These are phyloP conservation scores for Chalciporus piperatus DNA, from an alignment of 768 basidiomycete genomes.

Conservation along the genomic window DNA sequence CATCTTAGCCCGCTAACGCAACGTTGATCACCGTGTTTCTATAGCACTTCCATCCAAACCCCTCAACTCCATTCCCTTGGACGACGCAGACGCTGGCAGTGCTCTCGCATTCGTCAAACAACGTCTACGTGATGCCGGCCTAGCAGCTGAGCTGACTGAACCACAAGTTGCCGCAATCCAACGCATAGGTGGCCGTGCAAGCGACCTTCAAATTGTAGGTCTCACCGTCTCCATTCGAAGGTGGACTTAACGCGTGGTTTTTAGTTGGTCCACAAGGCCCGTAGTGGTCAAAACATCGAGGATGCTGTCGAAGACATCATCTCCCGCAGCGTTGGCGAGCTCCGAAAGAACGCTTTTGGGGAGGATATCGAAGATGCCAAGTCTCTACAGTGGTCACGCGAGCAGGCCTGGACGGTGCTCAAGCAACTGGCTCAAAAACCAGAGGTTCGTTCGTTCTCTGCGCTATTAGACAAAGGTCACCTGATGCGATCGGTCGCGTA, in stretches of 20 bases:
- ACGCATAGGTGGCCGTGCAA: constrained; percentile 85
- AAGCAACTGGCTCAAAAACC: constrained; percentile 63
- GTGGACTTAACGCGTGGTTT: background rate
- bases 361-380: constrained; percentile 91
- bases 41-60: constrained; percentile 83
- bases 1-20: background rate
- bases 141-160: constrained; percentile 50
- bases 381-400: constrained; percentile 74
- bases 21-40: background rate
- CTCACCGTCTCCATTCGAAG: background rate
- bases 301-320: constrained; percentile 93
- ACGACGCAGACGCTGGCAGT: constrained; percentile 81
- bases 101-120: constrained; percentile 79
- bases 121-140: constrained; percentile 61
- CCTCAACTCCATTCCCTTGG: constrained; percentile 70
- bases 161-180: constrained; percentile 60
- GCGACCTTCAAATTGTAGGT: constrained; percentile 81
- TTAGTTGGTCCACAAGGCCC: constrained; percentile 83
- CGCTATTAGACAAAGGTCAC: background rate
- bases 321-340: constrained; percentile 69
- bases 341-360: constrained; percentile 90
- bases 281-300: constrained; percentile 64
- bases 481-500: constrained; percentile 22
- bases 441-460: constrained; percentile 46
- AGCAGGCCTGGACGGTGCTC: constrained; percentile 86